These are phyloP conservation scores for Amesomyces nigricolor DNA, from an alignment of 2,329 filamentous ascomycete genomes.

Conservation along the genomic window DNA sequence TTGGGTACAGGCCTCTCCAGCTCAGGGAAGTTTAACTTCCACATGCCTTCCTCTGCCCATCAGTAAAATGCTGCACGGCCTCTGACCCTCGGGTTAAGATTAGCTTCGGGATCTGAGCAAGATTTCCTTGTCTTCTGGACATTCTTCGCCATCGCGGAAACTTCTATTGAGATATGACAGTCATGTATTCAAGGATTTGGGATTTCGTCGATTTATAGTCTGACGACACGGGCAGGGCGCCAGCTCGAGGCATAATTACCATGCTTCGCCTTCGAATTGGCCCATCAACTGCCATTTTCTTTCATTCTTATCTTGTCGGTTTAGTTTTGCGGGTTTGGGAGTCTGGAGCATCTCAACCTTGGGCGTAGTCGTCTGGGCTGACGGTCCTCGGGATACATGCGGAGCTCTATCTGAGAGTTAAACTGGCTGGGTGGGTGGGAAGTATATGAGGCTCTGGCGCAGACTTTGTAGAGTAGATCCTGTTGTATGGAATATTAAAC, in stretches of 20 bases:
- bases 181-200: neutral
- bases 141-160: neutral
- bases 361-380: neutral
- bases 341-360: neutral
- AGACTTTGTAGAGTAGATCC: neutral
- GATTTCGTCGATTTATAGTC: neutral
- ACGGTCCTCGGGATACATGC: neutral
- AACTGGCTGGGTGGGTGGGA: neutral
- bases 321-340: neutral
- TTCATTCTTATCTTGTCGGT: neutral
- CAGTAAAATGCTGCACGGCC: neutral
- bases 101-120: neutral
- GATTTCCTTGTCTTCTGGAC: neutral
- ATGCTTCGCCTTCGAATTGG: neutral
- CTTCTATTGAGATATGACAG: neutral
- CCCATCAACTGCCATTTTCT: neutral
- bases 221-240: neutral
- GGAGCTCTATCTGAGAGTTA: neutral
- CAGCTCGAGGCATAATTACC: neutral
- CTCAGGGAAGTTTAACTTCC: constrained; percentile 17
- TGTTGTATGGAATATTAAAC: too few species aligned
- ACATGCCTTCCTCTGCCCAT: neutral
- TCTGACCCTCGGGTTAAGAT: neutral
- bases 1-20: neutral
- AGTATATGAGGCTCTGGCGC: neutral